Base-by-base conservation (phyloP, 1,139 yeast species). In the Nakaseomyces uthaithaninus region DNA sequence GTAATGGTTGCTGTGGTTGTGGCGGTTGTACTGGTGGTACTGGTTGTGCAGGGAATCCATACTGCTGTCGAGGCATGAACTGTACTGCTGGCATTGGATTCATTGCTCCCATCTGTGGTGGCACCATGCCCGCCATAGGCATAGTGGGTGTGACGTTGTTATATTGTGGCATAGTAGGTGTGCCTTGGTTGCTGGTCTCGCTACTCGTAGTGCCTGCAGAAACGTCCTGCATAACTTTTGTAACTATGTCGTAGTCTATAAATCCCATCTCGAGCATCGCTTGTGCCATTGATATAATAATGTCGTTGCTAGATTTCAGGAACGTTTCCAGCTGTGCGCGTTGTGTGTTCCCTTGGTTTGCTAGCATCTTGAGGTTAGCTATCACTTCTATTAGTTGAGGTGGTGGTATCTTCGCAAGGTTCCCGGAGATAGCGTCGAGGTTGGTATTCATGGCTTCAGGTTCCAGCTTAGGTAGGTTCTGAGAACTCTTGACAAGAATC, bases 201-300 rank as follows among this genome's bases (percentile, higher is more conserved):
- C 37, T 36, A 30, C 40, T 41, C 18, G 31, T 38, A 22, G 7
- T 15, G 10, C 27, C 39, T 10, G 14, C 24, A 2, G 31, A 24
- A 10, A n/a, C 23, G 11, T 31, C 35, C 33, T 52, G 55, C 51
- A 65, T 55, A 3, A 71, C 68, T 35, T 66, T 73, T 27, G 70
- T 67, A 20, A 81, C 75, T 15, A 79, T 80, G 31, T 75, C 78
- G 31, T 71, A 68, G 55, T 80, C 83, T 24, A 81, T 74, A 38
- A 81, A 68, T 0, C 91, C 93, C 89, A 81, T 80, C 37, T 80
- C 66, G n/a, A 81, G 59, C 46, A 82, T 65, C 2, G 86, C 83
- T 56, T 82, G 91, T 0, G 87, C 76, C 0, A 83, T 77, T 2
- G 83, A 69, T 2, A 75, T 64, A 3, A 86, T 80, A 36, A 80